Evolutionary conservation across 371 early-diverging fungal genomes (phyloP), one percentile per base, ranked within the genome.

Genomic region (Coemansia linderi): DNA sequence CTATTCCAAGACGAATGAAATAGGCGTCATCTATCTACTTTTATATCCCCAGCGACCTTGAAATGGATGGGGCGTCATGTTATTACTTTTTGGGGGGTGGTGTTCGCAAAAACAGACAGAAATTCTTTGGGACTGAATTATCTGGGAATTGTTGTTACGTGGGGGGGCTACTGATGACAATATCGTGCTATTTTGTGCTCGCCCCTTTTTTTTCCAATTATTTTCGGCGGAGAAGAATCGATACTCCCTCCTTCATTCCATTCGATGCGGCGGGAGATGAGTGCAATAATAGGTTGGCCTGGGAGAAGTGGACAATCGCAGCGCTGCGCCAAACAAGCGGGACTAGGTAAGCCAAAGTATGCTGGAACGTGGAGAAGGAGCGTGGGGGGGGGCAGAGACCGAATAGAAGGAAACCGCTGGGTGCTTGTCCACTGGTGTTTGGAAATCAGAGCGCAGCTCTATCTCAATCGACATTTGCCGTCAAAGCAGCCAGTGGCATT

Each of bases 211-310:
- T 10, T 48, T 22, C 22, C 22, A 22, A 22, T 13, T 27, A 27
- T 50, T 27, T 50, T 50, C 13, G 29, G 52, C n/a, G 22, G 48
- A 46, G 48, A 50, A 50, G 24, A 50, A 50, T 50, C 52, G 7
- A 5, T 12, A 27, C 52, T 10, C 48, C 22, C 48, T 29, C 52
- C 10, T 13, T 50, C n/a, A 27, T 12, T 46, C 43, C n/a, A 1
- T 22, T 8, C 10, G 27, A 13, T 27, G 52, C 52, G 24, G 52
- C 52, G 52, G 22, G 48, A 19, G 48, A 24, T 19, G 19, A 46
- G 52, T 22, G 48, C 27, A 50, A 50, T 50, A 50, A 50, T 50
- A 50, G 52, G 10, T 13, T 27, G 29, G 52, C 24, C 48, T 12
- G 52, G 29, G 52, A 50, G 22, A 12, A 4, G 52, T 13, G 13